Conservation (phyloP, 2,329 filamentous ascomycete species). For the Calycina marina region DNA sequence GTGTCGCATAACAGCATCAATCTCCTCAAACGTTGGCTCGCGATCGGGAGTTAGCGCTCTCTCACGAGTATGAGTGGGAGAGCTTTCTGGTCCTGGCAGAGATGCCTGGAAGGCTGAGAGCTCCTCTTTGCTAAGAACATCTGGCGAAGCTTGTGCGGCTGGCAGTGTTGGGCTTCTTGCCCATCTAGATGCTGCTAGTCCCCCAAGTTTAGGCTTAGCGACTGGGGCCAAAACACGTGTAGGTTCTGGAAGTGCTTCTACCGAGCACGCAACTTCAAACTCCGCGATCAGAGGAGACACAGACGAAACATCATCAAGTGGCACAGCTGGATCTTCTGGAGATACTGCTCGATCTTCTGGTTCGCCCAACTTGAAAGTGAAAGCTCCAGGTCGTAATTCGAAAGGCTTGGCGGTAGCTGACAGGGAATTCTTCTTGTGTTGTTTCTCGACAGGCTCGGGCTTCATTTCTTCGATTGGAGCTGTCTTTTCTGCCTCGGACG, state of each 20-base stretch:
- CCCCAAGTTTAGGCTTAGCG: slow-evolving; percentile 3
- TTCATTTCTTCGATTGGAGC: slow-evolving; percentile 1
- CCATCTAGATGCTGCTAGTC: slow-evolving; percentile 18
- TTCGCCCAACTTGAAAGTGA: slow-evolving; percentile 16
- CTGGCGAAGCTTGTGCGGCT: slow-evolving; percentile 5
- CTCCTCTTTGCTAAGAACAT: slow-evolving; percentile 12
- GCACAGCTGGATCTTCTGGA: neutral
- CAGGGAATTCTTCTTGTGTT: slow-evolving; percentile 34
- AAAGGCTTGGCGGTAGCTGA: slow-evolving; percentile 63
- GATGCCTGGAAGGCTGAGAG: slow-evolving; percentile 15
- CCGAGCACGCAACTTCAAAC: too few species aligned
- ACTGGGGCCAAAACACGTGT: slow-evolving; percentile 6
- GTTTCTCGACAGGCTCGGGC: slow-evolving; percentile 13
- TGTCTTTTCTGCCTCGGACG: slow-evolving; percentile 19
- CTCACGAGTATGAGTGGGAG: slow-evolving; percentile 8
- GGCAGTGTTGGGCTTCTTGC: slow-evolving; percentile 19
- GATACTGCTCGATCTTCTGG: slow-evolving; percentile 2
- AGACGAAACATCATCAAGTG: slow-evolving; percentile 1
- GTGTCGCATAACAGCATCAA: slow-evolving; percentile 84
- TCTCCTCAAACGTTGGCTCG: slow-evolving; percentile 54
- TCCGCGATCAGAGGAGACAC: neutral
- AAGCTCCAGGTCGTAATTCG: slow-evolving; percentile 21
- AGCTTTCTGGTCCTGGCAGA: slow-evolving; percentile 14
- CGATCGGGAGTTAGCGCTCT: slow-evolving; percentile 4
- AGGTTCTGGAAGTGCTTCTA: too few species aligned